Evolutionary conservation across 2,329 filamentous ascomycete species (phyloP).

Genomic region (Neobulgaria alba): DNA sequence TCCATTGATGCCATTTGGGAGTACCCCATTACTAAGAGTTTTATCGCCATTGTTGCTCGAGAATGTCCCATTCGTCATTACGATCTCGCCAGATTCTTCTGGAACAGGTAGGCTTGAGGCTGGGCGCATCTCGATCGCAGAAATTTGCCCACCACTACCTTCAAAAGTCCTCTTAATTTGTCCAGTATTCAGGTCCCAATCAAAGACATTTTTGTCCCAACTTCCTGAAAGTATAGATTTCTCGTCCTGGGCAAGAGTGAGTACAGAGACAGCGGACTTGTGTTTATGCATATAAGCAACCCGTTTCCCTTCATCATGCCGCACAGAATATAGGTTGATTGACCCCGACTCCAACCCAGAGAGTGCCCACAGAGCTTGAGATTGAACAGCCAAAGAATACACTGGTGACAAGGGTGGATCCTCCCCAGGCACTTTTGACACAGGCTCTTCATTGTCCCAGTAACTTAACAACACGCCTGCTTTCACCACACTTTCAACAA

Average conservation of each 20-base stretch:
- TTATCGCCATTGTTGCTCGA: conserved; percentile 62
- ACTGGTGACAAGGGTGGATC: conserved; percentile 74
- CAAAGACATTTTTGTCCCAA: conserved; percentile 90
- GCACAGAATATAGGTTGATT: conserved; percentile 87
- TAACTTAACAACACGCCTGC: conserved; percentile 91
- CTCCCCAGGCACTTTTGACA: conserved; percentile 30
- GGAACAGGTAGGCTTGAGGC: conserved; percentile 68
- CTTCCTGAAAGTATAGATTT: conserved; percentile 81
- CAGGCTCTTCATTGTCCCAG: conserved; percentile 92
- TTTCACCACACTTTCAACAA: conserved; percentile 95
- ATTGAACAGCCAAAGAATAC: conserved; percentile 87
- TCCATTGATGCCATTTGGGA: conserved; percentile 31
- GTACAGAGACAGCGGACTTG: conserved; percentile 82
- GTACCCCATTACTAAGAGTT: conserved; percentile 44
- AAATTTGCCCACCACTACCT: conserved; percentile 74
- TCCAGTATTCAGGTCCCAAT: conserved; percentile 92
- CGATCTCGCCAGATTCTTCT: conserved; percentile 52
- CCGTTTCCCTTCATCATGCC: conserved; percentile 88
- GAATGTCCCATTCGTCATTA: conserved; percentile 59
- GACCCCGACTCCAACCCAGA: conserved; percentile 83
- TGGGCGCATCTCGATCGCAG: conserved; percentile 77
- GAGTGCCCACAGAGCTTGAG: conserved; percentile 82
- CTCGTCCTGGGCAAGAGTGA: conserved; percentile 77
- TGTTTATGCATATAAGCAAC: conserved; percentile 77
- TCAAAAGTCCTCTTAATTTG: conserved; percentile 67